A percentile compares a stretch with the other conserved stretches of the same genome.
phyloP scores from a whole-genome alignment of 2,329 filamentous ascomycete genomes.

The Diaporthe humulicola region DNA sequence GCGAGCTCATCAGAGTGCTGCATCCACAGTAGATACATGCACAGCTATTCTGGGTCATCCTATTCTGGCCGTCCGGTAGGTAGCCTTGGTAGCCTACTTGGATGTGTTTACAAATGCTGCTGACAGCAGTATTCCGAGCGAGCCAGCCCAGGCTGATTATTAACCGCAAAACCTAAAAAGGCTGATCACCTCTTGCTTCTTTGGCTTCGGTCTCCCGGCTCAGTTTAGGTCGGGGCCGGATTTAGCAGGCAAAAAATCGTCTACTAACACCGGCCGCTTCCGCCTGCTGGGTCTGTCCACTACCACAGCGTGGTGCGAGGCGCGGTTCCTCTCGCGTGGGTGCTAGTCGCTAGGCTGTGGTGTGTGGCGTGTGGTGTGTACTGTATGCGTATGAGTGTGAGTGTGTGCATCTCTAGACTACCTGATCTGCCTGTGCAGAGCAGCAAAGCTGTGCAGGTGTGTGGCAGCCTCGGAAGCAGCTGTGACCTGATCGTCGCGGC shows the following conservation, averaged over 20 bases:
- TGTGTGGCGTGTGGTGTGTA: neutral
- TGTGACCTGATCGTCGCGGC: slow-evolving; percentile 27
- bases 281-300: slow-evolving; percentile 16
- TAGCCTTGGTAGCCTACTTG: too few relatives aligned
- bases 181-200: slow-evolving; percentile 10
- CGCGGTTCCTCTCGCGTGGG: neutral
- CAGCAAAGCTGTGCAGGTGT: neutral
- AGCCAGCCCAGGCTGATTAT: neutral
- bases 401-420: neutral
- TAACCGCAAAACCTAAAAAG: slow-evolving; percentile 19
- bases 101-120: slow-evolving; percentile 9
- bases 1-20: neutral
- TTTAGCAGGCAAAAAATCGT: slow-evolving; percentile 11
- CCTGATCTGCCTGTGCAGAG: neutral
- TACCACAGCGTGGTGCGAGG: slow-evolving; percentile 18
- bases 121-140: slow-evolving; percentile 20
- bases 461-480: slow-evolving; percentile 21
- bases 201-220: slow-evolving; percentile 17
- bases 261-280: slow-evolving; percentile 17
- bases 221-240: slow-evolving; percentile 22
- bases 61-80: too few relatives aligned
- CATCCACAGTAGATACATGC: neutral
- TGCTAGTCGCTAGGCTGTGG: neutral
- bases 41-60: neutral
- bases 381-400: neutral